Percentiles rank a stretch among this genome's conserved stretches.
Conservation (phyloP, 441 rosid species). For the Erodium texanum region DNA sequence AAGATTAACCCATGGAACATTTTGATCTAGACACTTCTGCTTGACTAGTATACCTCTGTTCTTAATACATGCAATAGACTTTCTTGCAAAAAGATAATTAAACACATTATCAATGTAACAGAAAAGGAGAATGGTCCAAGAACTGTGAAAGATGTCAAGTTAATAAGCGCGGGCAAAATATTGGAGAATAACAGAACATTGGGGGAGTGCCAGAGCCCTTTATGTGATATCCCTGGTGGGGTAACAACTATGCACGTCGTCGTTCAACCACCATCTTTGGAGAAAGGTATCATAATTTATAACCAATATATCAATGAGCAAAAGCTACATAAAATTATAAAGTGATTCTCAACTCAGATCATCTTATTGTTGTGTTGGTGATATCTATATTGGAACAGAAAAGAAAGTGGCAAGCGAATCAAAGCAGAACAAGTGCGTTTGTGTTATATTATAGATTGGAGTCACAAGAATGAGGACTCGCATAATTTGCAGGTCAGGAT, state of each 20-base stretch:
- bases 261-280: slow-evolving; percentile 65
- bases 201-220: slow-evolving; percentile 74
- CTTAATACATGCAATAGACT: background rate
- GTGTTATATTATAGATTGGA: slow-evolving; percentile 54
- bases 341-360: too few species aligned
- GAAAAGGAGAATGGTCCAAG: slow-evolving; percentile 83
- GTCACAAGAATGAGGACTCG: background rate
- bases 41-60: too few species aligned
- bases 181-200: slow-evolving; percentile 77
- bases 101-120: slow-evolving; percentile 23
- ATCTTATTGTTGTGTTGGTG: slow-evolving; percentile 1
- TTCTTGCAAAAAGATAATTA: background rate
- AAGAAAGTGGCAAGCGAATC: slow-evolving; percentile 46
- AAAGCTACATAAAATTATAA: too few species aligned
- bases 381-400: slow-evolving; percentile 36
- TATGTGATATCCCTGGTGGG: slow-evolving; percentile 68
- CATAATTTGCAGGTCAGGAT: slow-evolving; percentile 22
- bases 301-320: too few species aligned
- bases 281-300: slow-evolving; percentile 44
- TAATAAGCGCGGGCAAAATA: slow-evolving; percentile 89
- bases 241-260: slow-evolving; percentile 95
- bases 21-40: background rate
- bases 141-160: slow-evolving; percentile 80
- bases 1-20: background rate
- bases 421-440: slow-evolving; percentile 65